Evolutionary conservation across 1,139 yeast species (phyloP).

Genomic region (Taphrina sp.): DNA sequence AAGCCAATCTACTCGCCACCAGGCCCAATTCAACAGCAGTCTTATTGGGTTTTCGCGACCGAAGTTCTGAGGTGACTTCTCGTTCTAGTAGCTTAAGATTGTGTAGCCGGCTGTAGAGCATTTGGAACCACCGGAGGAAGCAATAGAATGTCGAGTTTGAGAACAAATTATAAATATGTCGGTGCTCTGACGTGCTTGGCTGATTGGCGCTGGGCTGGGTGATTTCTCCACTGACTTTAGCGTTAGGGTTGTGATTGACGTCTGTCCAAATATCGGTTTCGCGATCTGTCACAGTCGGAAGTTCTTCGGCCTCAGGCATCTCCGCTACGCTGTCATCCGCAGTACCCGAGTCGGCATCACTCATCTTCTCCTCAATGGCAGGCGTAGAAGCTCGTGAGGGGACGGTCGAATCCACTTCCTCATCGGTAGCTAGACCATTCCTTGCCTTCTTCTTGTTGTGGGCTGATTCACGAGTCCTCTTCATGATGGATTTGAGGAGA

Average conservation of each 20-base stretch:
- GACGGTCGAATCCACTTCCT: constrained; percentile 40
- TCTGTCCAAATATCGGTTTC: constrained; percentile 68
- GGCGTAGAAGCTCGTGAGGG: constrained; percentile 30
- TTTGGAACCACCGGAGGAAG: constrained; percentile 81
- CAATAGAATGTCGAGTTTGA: constrained; percentile 90
- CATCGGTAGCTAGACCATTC: constrained; percentile 40
- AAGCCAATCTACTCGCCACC: constrained; percentile 45
- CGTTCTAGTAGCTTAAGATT: constrained; percentile 71
- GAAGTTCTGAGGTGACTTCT: constrained; percentile 67
- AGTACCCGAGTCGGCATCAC: constrained; percentile 15
- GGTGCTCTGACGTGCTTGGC: constrained; percentile 35
- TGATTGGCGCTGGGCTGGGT: constrained; percentile 32
- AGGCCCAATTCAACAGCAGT: constrained; percentile 88
- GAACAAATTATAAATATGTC: constrained; percentile 67
- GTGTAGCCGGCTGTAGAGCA: constrained; percentile 71
- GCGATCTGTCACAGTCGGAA: constrained; percentile 44
- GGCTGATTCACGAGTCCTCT: constrained; percentile 54
- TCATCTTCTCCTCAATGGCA: constrained; percentile 12
- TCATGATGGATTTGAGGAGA: constrained; percentile 41
- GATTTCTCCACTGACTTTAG: constrained; percentile 36
- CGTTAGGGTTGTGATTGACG: constrained; percentile 36
- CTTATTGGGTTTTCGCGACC: constrained; percentile 55
- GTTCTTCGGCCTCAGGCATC: constrained; percentile 43
- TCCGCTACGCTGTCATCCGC: constrained; percentile 55
- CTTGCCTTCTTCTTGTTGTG: constrained; percentile 43